Evolutionary conservation across 345 rosid species (phyloP).

Genomic region (Brassica cretica): DNA sequence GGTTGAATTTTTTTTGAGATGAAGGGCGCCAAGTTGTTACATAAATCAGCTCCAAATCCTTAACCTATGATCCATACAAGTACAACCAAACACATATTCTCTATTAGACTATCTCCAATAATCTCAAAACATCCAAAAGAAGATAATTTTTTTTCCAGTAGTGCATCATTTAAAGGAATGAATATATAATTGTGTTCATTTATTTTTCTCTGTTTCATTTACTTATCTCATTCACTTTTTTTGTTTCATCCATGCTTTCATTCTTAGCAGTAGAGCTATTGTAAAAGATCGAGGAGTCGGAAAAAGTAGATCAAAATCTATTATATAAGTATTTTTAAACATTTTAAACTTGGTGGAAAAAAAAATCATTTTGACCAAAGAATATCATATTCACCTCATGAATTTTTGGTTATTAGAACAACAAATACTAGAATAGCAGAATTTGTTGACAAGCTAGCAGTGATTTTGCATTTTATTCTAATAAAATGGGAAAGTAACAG

Average conservation of each 20-base stretch:
- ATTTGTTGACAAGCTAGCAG: background rate
- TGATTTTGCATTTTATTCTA: background rate
- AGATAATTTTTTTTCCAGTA: no score
- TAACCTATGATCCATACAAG: no score
- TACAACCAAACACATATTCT: no score
- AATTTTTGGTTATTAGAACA: background rate
- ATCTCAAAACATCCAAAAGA: no score
- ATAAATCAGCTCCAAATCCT: no score
- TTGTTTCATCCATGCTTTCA: background rate
- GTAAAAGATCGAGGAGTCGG: background rate
- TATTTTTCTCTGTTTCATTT: background rate
- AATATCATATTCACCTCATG: background rate
- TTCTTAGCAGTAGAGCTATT: background rate
- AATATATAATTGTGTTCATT: background rate
- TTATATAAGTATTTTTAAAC: background rate
- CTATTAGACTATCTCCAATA: no score
- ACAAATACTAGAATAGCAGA: background rate
- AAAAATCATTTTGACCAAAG: background rate
- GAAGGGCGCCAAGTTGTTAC: no score
- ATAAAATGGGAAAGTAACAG: background rate
- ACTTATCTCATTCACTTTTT: background rate
- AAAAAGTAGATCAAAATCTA: background rate
- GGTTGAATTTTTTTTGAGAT: no score
- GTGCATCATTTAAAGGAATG: no score
- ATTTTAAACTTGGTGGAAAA: background rate